A percentile compares a stretch with the other conserved stretches of the same genome.
Conservation (phyloP, 2,329 filamentous ascomycete genomes). For the Sporothrix mexicana region DNA sequence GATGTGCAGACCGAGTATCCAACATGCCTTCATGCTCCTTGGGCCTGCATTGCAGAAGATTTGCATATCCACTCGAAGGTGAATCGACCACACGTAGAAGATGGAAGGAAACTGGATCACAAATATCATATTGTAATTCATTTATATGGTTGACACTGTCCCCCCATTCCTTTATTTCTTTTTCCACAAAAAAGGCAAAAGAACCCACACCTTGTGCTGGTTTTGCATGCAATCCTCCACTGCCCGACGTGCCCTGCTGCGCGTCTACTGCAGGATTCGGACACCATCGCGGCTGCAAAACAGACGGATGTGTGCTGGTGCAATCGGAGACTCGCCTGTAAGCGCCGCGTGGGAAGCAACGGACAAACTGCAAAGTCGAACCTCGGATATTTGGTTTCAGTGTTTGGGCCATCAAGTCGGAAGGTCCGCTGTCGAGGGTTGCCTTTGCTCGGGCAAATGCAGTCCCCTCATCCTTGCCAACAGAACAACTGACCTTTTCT, state of each 20-base stretch:
- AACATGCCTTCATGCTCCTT: background rate
- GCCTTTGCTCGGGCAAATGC: background rate
- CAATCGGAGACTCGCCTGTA: conserved; percentile 21
- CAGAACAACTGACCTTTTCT: background rate
- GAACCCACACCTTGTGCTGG: conserved; percentile 7
- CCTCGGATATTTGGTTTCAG: background rate
- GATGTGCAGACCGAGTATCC: too few species aligned
- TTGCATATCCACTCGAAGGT: background rate
- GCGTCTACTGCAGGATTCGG: conserved; percentile 12
- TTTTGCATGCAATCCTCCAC: background rate
- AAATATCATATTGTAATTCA: background rate
- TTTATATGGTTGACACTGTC: background rate
- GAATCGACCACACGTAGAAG: too few species aligned
- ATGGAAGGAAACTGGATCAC: background rate
- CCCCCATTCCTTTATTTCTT: background rate
- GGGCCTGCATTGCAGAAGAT: background rate
- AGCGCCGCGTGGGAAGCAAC: conserved; percentile 23
- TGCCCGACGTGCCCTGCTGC: background rate
- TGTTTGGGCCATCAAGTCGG: background rate
- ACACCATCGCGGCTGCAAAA: conserved; percentile 2
- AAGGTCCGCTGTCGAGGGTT: background rate
- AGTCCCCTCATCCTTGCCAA: background rate
- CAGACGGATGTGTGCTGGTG: background rate
- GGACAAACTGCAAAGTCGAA: background rate
- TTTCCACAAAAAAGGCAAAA: background rate